Conservation (phyloP, 75 land plant species). For the Chamaecyparis obtusa region DNA sequence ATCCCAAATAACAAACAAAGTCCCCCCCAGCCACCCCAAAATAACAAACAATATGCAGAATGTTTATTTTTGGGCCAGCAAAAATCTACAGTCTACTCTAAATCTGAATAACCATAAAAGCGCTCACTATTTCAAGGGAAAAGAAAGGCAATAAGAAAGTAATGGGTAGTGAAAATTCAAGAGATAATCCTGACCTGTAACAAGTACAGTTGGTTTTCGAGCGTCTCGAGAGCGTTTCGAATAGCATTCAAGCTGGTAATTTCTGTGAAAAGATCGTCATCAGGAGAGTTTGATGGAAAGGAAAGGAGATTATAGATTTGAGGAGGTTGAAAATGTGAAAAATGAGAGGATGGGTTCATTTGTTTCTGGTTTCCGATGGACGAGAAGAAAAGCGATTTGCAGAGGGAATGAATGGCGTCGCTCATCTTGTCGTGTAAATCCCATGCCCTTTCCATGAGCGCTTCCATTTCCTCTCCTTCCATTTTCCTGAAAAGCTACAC, state of each 20-base stretch:
- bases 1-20: too few species aligned
- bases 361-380: constrained; percentile 14
- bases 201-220: constrained; percentile 75
- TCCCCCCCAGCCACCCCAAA: too few species aligned
- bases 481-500: background rate
- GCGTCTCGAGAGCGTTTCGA: constrained; percentile 64
- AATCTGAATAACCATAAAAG: background rate
- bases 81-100: too few species aligned
- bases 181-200: constrained; percentile 44
- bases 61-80: too few species aligned
- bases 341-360: constrained; percentile 30
- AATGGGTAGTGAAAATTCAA: background rate
- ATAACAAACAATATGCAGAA: too few species aligned
- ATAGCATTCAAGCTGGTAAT: constrained; percentile 63
- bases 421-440: constrained; percentile 83
- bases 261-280: constrained; percentile 40
- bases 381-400: constrained; percentile 29
- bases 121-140: background rate
- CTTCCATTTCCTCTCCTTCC: constrained; percentile 52
- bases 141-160: background rate
- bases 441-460: constrained; percentile 68
- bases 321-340: background rate
- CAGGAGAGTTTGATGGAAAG: constrained; percentile 8
- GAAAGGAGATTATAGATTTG: background rate
- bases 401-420: constrained; percentile 73